These are phyloP conservation scores for Penicillium sp. DNA, from an alignment of 2,329 filamentous ascomycete species.

Conservation along the genomic window DNA sequence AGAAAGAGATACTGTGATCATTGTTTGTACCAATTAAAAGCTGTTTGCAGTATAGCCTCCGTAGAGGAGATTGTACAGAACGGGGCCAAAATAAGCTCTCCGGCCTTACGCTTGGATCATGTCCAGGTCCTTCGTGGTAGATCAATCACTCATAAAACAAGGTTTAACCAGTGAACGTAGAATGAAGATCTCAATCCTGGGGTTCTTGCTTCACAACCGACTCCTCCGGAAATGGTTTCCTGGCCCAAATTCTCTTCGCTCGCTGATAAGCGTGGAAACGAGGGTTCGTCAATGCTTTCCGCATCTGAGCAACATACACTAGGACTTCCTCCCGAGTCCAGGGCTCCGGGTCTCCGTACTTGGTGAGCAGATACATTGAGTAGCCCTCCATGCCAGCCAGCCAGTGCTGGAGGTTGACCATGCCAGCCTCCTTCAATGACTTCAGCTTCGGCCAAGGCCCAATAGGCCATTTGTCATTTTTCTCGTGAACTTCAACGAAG, in stretches of 20 bases:
- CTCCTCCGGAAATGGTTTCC: not conserved
- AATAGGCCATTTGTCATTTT: slow-evolving; percentile 25
- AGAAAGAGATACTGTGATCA: no score
- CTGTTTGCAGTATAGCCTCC: no score
- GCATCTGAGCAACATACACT: slow-evolving; percentile 5
- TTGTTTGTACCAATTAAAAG: no score
- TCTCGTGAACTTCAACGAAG: slow-evolving; percentile 29
- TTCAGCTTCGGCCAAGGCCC: slow-evolving; percentile 28
- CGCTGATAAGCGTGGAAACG: slow-evolving; percentile 1
- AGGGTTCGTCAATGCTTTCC: slow-evolving; percentile 1
- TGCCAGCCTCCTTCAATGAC: slow-evolving; percentile 39
- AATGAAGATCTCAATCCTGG: no score
- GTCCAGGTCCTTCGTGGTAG: no score
- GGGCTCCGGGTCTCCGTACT: slow-evolving; percentile 14
- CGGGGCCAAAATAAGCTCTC: no score
- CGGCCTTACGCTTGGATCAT: no score
- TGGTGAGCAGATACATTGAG: slow-evolving; percentile 22
- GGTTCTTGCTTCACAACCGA: not conserved
- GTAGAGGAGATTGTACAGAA: no score
- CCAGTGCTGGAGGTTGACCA: slow-evolving; percentile 22
- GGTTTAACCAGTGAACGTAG: no score
- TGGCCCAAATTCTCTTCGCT: slow-evolving; percentile 9
- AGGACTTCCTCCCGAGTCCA: slow-evolving; percentile 7
- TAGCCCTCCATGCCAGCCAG: slow-evolving; percentile 21
- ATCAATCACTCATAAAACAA: no score